Evolutionary conservation across 768 basidiomycete genomes (phyloP).

Genomic region (Mycena kentingensis): DNA sequence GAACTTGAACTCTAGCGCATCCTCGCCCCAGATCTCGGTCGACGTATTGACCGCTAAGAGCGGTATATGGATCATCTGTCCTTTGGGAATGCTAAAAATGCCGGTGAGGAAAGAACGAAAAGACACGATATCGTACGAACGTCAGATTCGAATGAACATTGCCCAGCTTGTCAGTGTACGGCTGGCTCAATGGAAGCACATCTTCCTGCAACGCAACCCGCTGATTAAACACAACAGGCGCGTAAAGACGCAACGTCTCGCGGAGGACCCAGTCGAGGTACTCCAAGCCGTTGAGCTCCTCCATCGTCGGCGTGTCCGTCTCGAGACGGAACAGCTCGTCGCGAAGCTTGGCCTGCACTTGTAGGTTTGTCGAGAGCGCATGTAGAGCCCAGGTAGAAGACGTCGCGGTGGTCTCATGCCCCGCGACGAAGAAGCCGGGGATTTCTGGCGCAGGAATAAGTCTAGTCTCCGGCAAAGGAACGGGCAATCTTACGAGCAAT

Average conservation of each 20-base stretch:
- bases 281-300: conserved; percentile 38
- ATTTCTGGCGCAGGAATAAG: conserved; percentile 28
- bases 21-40: conserved; percentile 26
- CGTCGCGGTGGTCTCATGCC: conserved; percentile 21
- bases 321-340: conserved; percentile 41
- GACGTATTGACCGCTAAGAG: conserved; percentile 30
- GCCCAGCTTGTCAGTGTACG: conserved; percentile 48
- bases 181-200: conserved; percentile 49
- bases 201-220: conserved; percentile 55
- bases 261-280: conserved; percentile 55
- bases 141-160: too few relatives aligned
- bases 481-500: not conserved
- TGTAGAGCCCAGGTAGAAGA: conserved; percentile 46
- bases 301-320: conserved; percentile 42
- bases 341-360: conserved; percentile 45
- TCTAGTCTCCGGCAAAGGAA: too few relatives aligned
- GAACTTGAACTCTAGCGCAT: conserved; percentile 35
- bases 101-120: too few relatives aligned
- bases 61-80: conserved; percentile 32
- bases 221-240: conserved; percentile 48
- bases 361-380: conserved; percentile 38
- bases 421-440: conserved; percentile 47
- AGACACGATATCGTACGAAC: too few relatives aligned
- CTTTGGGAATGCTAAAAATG: conserved; percentile 28
- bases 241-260: conserved; percentile 59